Percentiles rank a stretch among this genome's conserved stretches.
These are phyloP conservation scores for Phaeosphaeria sp. DNA, from an alignment of 2,329 filamentous ascomycete genomes.

Conservation along the genomic window DNA sequence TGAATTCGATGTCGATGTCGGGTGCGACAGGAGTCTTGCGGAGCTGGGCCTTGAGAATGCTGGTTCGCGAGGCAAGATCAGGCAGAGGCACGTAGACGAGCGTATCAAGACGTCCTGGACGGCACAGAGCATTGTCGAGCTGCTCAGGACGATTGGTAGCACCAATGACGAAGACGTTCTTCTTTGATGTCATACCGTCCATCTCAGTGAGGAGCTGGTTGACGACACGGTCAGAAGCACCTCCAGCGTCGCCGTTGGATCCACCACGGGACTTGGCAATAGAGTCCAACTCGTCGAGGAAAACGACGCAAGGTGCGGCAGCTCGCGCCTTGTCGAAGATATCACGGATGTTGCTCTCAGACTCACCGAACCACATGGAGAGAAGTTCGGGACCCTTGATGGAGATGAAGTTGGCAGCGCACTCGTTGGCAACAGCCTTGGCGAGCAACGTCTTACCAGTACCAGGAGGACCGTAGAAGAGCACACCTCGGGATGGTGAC, in stretches of 20 bases:
- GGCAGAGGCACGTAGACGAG: conserved; percentile 98
- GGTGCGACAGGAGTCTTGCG: conserved; percentile 93
- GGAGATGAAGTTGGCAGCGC: conserved; percentile 99
- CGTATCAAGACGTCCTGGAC: conserved; percentile 97
- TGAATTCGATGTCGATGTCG: conserved; percentile 89
- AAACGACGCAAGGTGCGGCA: conserved; percentile 96
- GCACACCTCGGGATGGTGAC: conserved; percentile 94
- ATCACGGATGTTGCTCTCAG: conserved; percentile 98
- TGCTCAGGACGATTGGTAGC: conserved; percentile 99
- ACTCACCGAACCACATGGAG: conserved; percentile 99
- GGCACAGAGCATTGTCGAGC: conserved; percentile 96
- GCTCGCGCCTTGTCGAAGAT: conserved; percentile 99
- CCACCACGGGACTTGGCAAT: conserved; percentile 99
- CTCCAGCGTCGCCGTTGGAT: conserved; percentile 92
- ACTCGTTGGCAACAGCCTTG: conserved; percentile 99
- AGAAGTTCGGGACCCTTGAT: conserved; percentile 98
- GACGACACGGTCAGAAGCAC: conserved; percentile 98
- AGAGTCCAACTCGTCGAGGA: conserved; percentile 97
- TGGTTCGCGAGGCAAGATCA: conserved; percentile 85
- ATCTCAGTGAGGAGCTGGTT: conserved; percentile 99
- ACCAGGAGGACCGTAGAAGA: conserved; percentile 99
- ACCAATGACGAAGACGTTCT: conserved; percentile 99
- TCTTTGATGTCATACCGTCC: conserved; percentile 99
- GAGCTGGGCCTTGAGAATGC: conserved; percentile 93
- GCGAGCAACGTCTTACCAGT: conserved; percentile 99